Conservation (phyloP, 2,329 filamentous ascomycete genomes). For the Apiospora saccharicola region DNA sequence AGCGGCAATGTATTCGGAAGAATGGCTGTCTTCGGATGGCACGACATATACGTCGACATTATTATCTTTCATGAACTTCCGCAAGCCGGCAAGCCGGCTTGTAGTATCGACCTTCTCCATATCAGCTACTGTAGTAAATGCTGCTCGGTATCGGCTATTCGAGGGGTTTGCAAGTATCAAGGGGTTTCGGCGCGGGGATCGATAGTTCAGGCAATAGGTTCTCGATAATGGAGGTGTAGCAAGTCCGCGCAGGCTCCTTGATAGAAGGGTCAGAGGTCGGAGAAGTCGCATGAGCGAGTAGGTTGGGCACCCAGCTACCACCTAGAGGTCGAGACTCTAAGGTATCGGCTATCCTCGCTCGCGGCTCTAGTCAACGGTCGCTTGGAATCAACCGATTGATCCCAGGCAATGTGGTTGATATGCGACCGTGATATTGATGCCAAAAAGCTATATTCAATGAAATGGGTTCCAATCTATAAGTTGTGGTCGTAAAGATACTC, state of each 20-base stretch:
- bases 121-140: conserved; percentile 36
- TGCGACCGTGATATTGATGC: not conserved
- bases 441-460: not conserved
- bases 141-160: conserved; percentile 1
- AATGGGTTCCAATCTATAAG: not conserved
- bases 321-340: not conserved
- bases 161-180: not conserved
- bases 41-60: conserved; percentile 95
- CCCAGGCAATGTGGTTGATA: not conserved
- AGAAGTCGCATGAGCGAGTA: conserved; percentile 22
- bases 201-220: not conserved
- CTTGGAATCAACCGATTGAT: not conserved
- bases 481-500: not conserved
- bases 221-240: conserved; percentile 5
- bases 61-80: conserved; percentile 85
- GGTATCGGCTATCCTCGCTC: not conserved
- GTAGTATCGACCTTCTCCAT: conserved; percentile 86
- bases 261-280: conserved; percentile 16
- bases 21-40: conserved; percentile 95
- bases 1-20: conserved; percentile 97
- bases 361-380: not conserved
- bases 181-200: not conserved
- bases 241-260: conserved; percentile 4
- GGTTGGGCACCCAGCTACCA: not conserved
- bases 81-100: conserved; percentile 76